Conservation (phyloP, 192 early-diverging fungal genomes). For the Helicostylum pulchrum region DNA sequence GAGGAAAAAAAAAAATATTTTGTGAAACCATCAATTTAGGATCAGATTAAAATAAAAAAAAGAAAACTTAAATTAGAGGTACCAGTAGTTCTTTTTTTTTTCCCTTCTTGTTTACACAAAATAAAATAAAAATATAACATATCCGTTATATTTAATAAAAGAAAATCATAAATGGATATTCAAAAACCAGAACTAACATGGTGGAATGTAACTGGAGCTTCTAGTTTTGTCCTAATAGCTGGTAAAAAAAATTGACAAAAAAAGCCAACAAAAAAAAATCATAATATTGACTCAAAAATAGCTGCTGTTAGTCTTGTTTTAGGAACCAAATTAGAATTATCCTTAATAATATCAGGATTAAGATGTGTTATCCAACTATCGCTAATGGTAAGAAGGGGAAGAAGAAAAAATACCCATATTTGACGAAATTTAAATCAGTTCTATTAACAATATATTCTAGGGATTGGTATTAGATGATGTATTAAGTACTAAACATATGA, state of each 20-base stretch:
- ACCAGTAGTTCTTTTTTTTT: too few relatives aligned
- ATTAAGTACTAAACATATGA: conserved; percentile 57
- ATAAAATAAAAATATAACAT: too few relatives aligned
- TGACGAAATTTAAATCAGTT: neutral
- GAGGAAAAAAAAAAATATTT: too few relatives aligned
- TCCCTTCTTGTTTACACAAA: too few relatives aligned
- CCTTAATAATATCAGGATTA: conserved; percentile 62
- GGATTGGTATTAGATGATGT: conserved; percentile 66
- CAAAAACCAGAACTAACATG: conserved; percentile 8
- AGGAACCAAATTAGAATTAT: conserved; percentile 62
- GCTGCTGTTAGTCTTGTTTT: conserved; percentile 35
- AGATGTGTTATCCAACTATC: conserved; percentile 78
- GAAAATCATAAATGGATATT: neutral
- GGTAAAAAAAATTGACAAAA: conserved; percentile 15
- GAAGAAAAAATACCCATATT: conserved; percentile 2
- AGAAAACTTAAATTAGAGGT: too few relatives aligned
- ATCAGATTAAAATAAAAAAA: too few relatives aligned
- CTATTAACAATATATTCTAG: conserved; percentile 30
- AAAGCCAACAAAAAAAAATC: neutral
- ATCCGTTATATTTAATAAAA: too few relatives aligned
- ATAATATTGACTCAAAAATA: neutral
- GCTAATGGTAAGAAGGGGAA: conserved; percentile 50
- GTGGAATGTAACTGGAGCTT: conserved; percentile 22
- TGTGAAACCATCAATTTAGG: too few relatives aligned
- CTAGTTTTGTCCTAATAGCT: conserved; percentile 19